These are phyloP conservation scores for Xylona heveae DNA, from an alignment of 495 filamentous ascomycete species.

Conservation along the genomic window DNA sequence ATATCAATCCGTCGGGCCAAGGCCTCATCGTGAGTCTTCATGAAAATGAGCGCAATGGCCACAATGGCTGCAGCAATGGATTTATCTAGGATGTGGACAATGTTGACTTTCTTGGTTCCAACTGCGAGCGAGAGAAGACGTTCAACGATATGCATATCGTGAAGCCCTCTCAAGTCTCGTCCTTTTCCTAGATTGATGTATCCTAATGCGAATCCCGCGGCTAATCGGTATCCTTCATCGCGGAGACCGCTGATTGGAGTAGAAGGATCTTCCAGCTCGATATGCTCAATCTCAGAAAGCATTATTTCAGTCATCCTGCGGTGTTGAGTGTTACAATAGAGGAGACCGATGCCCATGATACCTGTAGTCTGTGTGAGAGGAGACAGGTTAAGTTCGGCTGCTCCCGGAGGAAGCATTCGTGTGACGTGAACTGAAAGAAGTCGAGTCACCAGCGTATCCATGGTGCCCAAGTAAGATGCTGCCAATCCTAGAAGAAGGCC, in stretches of 20 bases:
- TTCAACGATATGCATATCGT: slow-evolving; percentile 86
- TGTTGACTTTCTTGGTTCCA: slow-evolving; percentile 63
- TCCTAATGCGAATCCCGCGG: slow-evolving; percentile 82
- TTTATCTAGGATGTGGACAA: slow-evolving; percentile 80
- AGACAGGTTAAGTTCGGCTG: slow-evolving; percentile 84
- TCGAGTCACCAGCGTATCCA: slow-evolving; percentile 89
- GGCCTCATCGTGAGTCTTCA: slow-evolving; percentile 85
- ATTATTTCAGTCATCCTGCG: slow-evolving; percentile 97
- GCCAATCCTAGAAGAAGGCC: slow-evolving; percentile 81
- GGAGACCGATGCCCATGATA: slow-evolving; percentile 87
- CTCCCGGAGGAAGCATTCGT: slow-evolving; percentile 72
- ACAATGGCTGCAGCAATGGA: slow-evolving; percentile 79
- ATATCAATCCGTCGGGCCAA: slow-evolving; percentile 85
- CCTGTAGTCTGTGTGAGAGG: slow-evolving; percentile 89
- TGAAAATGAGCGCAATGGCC: slow-evolving; percentile 83
- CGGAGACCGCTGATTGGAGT: slow-evolving; percentile 46
- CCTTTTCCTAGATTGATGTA: slow-evolving; percentile 90
- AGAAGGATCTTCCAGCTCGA: slow-evolving; percentile 48
- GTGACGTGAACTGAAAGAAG: slow-evolving; percentile 94
- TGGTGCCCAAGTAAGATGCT: slow-evolving; percentile 83
- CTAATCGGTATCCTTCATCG: slow-evolving; percentile 84
- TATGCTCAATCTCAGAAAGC: slow-evolving; percentile 86
- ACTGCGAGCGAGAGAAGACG: slow-evolving; percentile 69
- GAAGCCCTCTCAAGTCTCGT: slow-evolving; percentile 65
- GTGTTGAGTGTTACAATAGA: slow-evolving; percentile 92